Evolutionary conservation across 1,284 basidiomycete species (phyloP).

Genomic region (Pseudozyma sp.): DNA sequence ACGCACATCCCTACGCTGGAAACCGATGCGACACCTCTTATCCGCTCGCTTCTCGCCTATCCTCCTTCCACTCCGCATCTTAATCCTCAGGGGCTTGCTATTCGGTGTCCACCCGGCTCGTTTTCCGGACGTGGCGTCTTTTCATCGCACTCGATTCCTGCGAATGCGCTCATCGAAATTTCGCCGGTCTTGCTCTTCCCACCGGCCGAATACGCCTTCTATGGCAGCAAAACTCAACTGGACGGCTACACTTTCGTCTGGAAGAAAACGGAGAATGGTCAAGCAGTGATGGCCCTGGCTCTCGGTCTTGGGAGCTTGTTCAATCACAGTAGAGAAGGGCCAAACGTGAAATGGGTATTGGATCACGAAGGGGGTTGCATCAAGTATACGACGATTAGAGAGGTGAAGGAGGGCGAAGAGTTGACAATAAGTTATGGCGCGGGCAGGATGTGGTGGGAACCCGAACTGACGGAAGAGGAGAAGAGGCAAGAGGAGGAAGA

Average conservation of each 20-base stretch:
- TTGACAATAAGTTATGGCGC: slow-evolving; percentile 81
- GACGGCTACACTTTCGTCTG: slow-evolving; percentile 89
- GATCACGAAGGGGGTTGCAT: slow-evolving; percentile 74
- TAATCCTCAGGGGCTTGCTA: slow-evolving; percentile 39
- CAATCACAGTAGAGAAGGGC: slow-evolving; percentile 77
- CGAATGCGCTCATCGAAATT: slow-evolving; percentile 80
- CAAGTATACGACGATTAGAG: slow-evolving; percentile 75
- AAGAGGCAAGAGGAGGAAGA: slow-evolving; percentile 12
- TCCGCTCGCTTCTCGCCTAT: slow-evolving; percentile 31
- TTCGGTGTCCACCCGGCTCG: slow-evolving; percentile 25
- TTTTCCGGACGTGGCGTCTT: slow-evolving; percentile 53
- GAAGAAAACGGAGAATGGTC: slow-evolving; percentile 70
- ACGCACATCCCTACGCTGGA: slow-evolving; percentile 23
- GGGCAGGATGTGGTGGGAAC: slow-evolving; percentile 67
- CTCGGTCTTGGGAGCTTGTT: slow-evolving; percentile 86
- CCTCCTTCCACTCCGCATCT: slow-evolving; percentile 56
- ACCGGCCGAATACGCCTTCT: slow-evolving; percentile 71
- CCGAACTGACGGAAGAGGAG: slow-evolving; percentile 10
- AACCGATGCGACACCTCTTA: slow-evolving; percentile 10
- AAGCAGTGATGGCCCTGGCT: slow-evolving; percentile 79
- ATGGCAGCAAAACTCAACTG: slow-evolving; percentile 75
- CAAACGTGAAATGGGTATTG: slow-evolving; percentile 79
- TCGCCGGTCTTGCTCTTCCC: slow-evolving; percentile 86
- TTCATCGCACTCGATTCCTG: slow-evolving; percentile 48
- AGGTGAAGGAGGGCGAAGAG: slow-evolving; percentile 77